These are phyloP conservation scores for Trifolium subterraneum DNA, from an alignment of 306 rosid genomes.

Conservation along the genomic window DNA sequence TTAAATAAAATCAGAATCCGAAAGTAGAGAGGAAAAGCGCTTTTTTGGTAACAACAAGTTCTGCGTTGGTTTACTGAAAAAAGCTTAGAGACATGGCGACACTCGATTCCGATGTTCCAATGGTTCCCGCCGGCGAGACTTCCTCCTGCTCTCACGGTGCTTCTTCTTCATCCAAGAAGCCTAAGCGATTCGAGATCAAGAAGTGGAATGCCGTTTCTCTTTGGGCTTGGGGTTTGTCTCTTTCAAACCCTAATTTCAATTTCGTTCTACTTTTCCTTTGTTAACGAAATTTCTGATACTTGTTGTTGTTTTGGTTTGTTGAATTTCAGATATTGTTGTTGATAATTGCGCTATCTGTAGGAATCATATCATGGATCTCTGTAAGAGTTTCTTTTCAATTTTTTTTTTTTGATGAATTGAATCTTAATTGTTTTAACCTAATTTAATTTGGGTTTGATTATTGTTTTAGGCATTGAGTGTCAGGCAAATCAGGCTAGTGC, in stretches of 20 bases:
- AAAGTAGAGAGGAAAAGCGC: background rate
- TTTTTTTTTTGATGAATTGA: background rate
- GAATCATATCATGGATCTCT: constrained; percentile 96
- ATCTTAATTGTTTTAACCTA: background rate
- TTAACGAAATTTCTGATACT: background rate
- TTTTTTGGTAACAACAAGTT: background rate
- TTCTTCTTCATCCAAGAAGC: constrained; percentile 59
- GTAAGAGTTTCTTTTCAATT: constrained; percentile 47
- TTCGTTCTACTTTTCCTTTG: constrained; percentile 26
- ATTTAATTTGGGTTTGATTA: background rate
- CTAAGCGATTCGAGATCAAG: constrained; percentile 83
- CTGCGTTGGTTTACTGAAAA: background rate
- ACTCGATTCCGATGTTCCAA: constrained; percentile 71
- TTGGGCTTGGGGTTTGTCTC: constrained; percentile 86
- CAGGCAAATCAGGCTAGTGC: constrained; percentile 80
- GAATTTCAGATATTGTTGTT: constrained; percentile 76
- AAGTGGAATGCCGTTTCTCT: constrained; percentile 95
- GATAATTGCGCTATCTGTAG: constrained; percentile 93
- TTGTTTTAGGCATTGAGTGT: constrained; percentile 76
- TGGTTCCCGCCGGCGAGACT: constrained; percentile 73
- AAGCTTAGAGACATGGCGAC: constrained; percentile 51
- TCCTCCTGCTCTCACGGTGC: constrained; percentile 56
- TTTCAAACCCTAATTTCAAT: constrained; percentile 35
- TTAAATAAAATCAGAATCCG: background rate
- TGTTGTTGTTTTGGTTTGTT: background rate